Conservation (phyloP, 345 rosid genomes). For the Lepidium sativum region DNA sequence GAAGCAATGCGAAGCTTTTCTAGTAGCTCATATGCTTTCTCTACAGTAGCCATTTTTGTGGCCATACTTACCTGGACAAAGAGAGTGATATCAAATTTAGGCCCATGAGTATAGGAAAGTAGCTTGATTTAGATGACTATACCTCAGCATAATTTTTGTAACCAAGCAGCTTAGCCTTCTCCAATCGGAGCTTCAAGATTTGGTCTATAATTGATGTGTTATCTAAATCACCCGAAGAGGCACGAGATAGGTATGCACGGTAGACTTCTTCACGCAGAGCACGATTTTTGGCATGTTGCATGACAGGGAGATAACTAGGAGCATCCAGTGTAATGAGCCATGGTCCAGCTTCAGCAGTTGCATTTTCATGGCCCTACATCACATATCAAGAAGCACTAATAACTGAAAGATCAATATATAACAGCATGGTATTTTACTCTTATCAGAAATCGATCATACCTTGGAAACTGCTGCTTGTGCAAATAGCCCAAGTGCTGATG, state of each 20-base stretch:
- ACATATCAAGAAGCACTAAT: conserved; percentile 7
- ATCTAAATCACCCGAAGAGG: conserved; percentile 76
- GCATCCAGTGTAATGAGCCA: conserved; percentile 86
- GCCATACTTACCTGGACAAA: conserved; percentile 85
- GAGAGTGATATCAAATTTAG: conserved; percentile 14
- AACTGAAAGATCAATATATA: neutral
- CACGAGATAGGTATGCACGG: conserved; percentile 64
- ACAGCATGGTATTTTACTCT: neutral
- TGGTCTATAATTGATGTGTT: conserved; percentile 72
- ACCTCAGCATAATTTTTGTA: conserved; percentile 93
- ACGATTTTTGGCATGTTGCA: conserved; percentile 88
- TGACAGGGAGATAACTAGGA: conserved; percentile 79
- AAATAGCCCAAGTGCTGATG: conserved; percentile 80
- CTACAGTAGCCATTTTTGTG: conserved; percentile 93
- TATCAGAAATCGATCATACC: conserved; percentile 34
- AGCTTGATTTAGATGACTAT: conserved; percentile 13
- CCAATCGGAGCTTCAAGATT: conserved; percentile 69
- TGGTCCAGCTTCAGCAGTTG: conserved; percentile 83
- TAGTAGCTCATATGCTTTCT: conserved; percentile 71
- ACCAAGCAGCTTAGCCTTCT: conserved; percentile 79
- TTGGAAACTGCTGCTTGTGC: conserved; percentile 86
- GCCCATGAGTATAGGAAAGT: conserved; percentile 1
- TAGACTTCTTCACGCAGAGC: conserved; percentile 83
- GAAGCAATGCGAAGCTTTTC: conserved; percentile 87
- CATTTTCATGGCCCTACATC: conserved; percentile 71